phyloP scores from a whole-genome alignment of 306 rosid genomes.

The Chamaecrista fasciculata region DNA sequence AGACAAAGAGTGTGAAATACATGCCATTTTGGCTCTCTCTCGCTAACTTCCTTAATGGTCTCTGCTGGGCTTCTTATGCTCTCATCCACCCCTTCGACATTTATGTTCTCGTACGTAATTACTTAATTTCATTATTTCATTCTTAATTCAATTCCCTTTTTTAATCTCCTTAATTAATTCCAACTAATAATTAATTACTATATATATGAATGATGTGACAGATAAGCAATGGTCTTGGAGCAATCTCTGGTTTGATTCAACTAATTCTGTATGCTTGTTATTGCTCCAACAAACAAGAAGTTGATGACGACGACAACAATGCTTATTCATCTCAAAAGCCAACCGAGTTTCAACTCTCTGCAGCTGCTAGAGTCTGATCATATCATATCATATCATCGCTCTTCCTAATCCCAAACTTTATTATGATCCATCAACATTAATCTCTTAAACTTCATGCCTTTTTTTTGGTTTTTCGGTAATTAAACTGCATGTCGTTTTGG shows the following conservation, averaged over 20 bases:
- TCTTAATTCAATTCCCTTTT: too few species aligned
- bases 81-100: slow-evolving; percentile 63
- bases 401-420: too few species aligned
- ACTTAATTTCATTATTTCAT: too few species aligned
- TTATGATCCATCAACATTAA: too few species aligned
- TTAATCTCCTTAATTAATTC: too few species aligned
- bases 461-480: too few species aligned
- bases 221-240: slow-evolving; percentile 75
- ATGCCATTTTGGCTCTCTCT: slow-evolving; percentile 81
- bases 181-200: neutral
- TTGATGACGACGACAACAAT: neutral
- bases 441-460: too few species aligned
- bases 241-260: slow-evolving; percentile 54
- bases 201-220: slow-evolving; percentile 25
- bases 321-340: slow-evolving; percentile 13
- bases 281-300: slow-evolving; percentile 24
- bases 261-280: slow-evolving; percentile 48
- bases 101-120: slow-evolving; percentile 55
- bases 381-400: too few species aligned
- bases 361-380: slow-evolving; percentile 14
- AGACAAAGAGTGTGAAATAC: slow-evolving; percentile 68
- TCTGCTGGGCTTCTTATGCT: slow-evolving; percentile 71
- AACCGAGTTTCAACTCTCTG: slow-evolving; percentile 40
- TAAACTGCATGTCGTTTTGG: neutral
- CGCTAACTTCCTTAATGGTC: slow-evolving; percentile 65